Conservation (phyloP, 1,284 basidiomycete genomes). For the Grifola frondosa region DNA sequence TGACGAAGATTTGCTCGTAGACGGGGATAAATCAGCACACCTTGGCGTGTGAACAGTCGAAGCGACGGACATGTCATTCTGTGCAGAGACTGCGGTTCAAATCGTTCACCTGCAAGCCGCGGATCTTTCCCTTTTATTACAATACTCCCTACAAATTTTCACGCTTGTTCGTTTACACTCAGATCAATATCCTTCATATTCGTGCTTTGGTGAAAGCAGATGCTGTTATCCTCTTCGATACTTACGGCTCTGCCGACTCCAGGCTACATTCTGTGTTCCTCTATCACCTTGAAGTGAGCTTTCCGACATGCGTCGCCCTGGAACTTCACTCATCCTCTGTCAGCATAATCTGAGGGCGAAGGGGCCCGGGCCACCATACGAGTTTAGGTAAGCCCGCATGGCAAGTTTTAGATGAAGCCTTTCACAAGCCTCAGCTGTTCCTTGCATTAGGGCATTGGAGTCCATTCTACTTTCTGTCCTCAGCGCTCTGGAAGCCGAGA, state of each 20-base stretch:
- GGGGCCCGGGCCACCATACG: conserved; percentile 73
- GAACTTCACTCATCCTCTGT: conserved; percentile 8
- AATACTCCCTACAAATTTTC: not conserved
- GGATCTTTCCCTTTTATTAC: not conserved
- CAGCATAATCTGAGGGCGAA: conserved; percentile 80
- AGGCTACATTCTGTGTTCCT: conserved; percentile 84
- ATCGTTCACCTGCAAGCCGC: not conserved
- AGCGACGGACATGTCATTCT: too few species aligned
- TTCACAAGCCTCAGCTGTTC: conserved; percentile 19
- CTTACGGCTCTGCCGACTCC: conserved; percentile 82
- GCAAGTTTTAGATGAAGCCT: conserved; percentile 10
- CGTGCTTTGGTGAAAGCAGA: conserved; percentile 94
- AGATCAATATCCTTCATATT: conserved; percentile 94
- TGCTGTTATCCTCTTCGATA: conserved; percentile 90
- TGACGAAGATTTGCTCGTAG: too few species aligned
- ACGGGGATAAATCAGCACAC: too few species aligned
- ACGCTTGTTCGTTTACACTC: conserved; percentile 11
- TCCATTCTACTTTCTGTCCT: conserved; percentile 86
- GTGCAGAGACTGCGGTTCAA: too few species aligned
- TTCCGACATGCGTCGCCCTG: not conserved
- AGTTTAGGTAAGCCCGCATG: conserved; percentile 69
- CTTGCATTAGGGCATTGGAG: conserved; percentile 73
- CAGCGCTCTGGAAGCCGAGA: conserved; percentile 89
- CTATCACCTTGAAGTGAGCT: conserved; percentile 77
- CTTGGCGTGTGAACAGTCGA: too few species aligned